Conservation (phyloP, 805 yeast species). For the Lipomyces sp. region DNA sequence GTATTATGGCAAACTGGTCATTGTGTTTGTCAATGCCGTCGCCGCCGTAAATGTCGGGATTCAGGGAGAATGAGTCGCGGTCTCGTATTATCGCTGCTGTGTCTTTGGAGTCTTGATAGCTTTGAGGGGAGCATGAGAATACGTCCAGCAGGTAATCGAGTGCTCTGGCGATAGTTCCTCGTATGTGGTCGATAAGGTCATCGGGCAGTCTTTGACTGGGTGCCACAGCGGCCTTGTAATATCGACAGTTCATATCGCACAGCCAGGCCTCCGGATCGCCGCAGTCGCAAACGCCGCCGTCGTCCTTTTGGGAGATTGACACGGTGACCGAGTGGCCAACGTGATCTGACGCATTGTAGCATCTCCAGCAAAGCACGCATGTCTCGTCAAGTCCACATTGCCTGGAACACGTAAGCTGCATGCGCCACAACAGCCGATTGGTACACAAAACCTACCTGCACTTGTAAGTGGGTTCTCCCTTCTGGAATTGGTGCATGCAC, state of each 20-base stretch:
- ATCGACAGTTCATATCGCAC: constrained; percentile 49
- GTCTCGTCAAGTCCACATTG: constrained; percentile 73
- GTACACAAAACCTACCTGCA: constrained; percentile 43
- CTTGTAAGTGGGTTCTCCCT: constrained; percentile 79
- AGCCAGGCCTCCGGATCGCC: constrained; percentile 88
- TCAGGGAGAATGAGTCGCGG: constrained; percentile 36
- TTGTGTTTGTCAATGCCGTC: constrained; percentile 32
- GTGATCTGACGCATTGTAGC: constrained; percentile 70
- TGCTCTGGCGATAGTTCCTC: constrained; percentile 45
- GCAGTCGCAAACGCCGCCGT: constrained; percentile 83
- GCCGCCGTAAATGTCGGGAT: constrained; percentile 46
- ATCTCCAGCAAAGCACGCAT: constrained; percentile 74
- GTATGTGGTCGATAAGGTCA: constrained; percentile 43
- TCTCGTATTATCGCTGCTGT: constrained; percentile 12
- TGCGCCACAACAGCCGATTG: background rate
- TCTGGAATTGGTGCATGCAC: constrained; percentile 66
- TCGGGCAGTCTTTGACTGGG: constrained; percentile 42
- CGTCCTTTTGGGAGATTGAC: constrained; percentile 54
- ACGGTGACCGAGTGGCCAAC: constrained; percentile 67
- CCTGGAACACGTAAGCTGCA: constrained; percentile 1
- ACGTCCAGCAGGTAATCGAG: constrained; percentile 64
- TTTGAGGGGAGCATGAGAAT: constrained; percentile 32
- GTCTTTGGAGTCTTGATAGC: constrained; percentile 20
- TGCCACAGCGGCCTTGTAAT: constrained; percentile 35
- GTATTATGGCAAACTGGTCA: constrained; percentile 39